These are phyloP conservation scores for Dactylellina haptotyla DNA, from an alignment of 2,329 filamentous ascomycete species.

Conservation along the genomic window DNA sequence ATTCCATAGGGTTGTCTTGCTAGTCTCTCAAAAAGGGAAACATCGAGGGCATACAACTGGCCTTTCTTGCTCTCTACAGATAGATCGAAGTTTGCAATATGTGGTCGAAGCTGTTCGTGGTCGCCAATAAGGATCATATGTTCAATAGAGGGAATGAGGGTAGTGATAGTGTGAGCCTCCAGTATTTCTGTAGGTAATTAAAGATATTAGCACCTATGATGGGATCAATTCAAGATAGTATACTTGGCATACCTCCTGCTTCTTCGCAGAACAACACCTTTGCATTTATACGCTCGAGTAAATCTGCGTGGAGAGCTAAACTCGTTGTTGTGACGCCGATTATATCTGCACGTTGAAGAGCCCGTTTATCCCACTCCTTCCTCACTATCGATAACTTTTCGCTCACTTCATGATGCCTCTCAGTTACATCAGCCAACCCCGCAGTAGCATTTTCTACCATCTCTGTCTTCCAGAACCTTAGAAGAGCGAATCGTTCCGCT, in stretches of 20 bases:
- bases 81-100: constrained; percentile 69
- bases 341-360: constrained; percentile 59
- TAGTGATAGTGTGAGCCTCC: constrained; percentile 71
- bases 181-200: constrained; percentile 67
- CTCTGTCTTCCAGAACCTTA: constrained; percentile 25
- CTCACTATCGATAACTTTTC: constrained; percentile 26
- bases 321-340: constrained; percentile 72
- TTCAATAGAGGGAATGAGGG: constrained; percentile 70
- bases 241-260: constrained; percentile 64
- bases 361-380: constrained; percentile 29
- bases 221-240: no score
- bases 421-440: constrained; percentile 9
- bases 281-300: constrained; percentile 65
- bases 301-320: constrained; percentile 66
- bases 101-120: constrained; percentile 71
- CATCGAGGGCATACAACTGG: constrained; percentile 67
- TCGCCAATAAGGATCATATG: constrained; percentile 75
- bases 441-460: constrained; percentile 16
- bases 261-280: constrained; percentile 75
- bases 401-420: constrained; percentile 6
- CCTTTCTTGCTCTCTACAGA: constrained; percentile 67
- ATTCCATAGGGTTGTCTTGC: constrained; percentile 58
- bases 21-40: constrained; percentile 72
- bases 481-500: constrained; percentile 11
- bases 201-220: no score